phyloP scores from a whole-genome alignment of 2,329 filamentous ascomycete species.

The Hypomyces perniciosus region DNA sequence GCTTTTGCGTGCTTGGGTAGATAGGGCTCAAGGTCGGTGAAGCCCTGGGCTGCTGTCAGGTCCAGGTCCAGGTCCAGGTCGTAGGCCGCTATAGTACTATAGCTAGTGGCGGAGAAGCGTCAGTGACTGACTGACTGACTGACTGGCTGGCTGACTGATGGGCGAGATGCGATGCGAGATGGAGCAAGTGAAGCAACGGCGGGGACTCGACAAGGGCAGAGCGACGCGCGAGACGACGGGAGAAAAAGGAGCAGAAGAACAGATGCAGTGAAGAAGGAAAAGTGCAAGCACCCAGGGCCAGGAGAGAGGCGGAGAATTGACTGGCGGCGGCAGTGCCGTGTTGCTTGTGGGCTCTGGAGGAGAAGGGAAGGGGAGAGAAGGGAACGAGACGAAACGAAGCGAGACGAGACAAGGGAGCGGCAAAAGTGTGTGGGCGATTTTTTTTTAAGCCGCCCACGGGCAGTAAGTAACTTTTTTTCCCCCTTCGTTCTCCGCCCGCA shows the following conservation, averaged over 20 bases:
- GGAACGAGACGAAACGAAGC: constrained; percentile 12
- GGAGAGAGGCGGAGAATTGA: constrained; percentile 32
- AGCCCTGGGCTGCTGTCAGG: constrained; percentile 4
- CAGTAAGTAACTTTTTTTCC: neutral
- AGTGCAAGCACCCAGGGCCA: constrained; percentile 34
- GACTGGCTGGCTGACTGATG: constrained; percentile 1
- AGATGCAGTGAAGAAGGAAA: constrained; percentile 26
- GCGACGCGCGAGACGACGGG: constrained; percentile 8
- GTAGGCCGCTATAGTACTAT: too few relatives aligned
- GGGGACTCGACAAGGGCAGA: constrained; percentile 6
- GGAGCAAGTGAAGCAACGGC: constrained; percentile 5
- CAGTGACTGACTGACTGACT: constrained; percentile 3
- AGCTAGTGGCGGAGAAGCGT: constrained; percentile 4
- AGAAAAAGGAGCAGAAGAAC: neutral
- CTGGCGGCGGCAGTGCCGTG: constrained; percentile 37
- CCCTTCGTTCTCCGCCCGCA: neutral
- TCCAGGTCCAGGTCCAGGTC: neutral
- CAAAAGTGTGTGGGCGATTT: constrained; percentile 19
- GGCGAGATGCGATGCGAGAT: neutral
- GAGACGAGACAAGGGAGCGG: constrained; percentile 14
- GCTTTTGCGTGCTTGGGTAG: neutral
- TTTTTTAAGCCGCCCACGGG: constrained; percentile 17
- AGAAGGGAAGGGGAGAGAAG: constrained; percentile 17
- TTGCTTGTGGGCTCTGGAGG: constrained; percentile 25
- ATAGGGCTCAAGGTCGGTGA: constrained; percentile 2